A percentile compares a stretch with the other conserved stretches of the same genome.
These are phyloP conservation scores for Yamadazyma oceani DNA, from an alignment of 1,139 yeast genomes.

Conservation along the genomic window DNA sequence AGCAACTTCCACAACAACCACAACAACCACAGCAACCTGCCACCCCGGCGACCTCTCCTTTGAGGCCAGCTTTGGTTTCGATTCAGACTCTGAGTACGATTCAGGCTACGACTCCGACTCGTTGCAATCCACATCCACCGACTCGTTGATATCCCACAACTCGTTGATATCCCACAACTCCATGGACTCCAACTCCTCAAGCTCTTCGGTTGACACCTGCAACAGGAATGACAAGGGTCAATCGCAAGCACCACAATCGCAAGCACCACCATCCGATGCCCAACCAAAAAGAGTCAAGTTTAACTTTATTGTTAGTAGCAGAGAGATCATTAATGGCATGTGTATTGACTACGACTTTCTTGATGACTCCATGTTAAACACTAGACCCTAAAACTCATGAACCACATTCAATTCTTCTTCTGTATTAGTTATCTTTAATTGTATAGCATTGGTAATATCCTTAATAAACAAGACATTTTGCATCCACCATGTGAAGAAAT, in stretches of 20 bases:
- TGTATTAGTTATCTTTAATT: too few species aligned
- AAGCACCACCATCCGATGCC: too few species aligned
- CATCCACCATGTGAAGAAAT: too few species aligned
- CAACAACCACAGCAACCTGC: background rate
- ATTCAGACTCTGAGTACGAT: slow-evolving; percentile 5
- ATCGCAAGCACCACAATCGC: too few species aligned
- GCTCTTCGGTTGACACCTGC: slow-evolving; percentile 3
- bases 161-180: slow-evolving; percentile 2
- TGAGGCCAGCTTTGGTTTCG: background rate
- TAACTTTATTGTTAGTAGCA: slow-evolving; percentile 40
- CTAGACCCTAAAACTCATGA: slow-evolving; percentile 2
- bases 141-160: slow-evolving; percentile 3
- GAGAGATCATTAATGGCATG: slow-evolving; percentile 45
- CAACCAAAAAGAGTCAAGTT: slow-evolving; percentile 38
- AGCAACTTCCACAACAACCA: background rate
- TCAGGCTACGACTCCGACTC: slow-evolving; percentile 7
- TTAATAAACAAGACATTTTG: too few species aligned
- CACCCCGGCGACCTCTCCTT: background rate
- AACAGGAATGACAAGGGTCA: too few species aligned
- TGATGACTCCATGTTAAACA: slow-evolving; percentile 25
- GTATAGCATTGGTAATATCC: too few species aligned
- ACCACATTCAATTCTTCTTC: background rate
- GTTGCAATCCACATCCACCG: slow-evolving; percentile 4
- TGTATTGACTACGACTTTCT: slow-evolving; percentile 45
- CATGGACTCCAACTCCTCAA: slow-evolving; percentile 2